A percentile compares a stretch with the other conserved stretches of the same genome.
These are phyloP conservation scores for Fomitopsis pinicola DNA, from an alignment of 1,284 basidiomycete species.

Conservation along the genomic window DNA sequence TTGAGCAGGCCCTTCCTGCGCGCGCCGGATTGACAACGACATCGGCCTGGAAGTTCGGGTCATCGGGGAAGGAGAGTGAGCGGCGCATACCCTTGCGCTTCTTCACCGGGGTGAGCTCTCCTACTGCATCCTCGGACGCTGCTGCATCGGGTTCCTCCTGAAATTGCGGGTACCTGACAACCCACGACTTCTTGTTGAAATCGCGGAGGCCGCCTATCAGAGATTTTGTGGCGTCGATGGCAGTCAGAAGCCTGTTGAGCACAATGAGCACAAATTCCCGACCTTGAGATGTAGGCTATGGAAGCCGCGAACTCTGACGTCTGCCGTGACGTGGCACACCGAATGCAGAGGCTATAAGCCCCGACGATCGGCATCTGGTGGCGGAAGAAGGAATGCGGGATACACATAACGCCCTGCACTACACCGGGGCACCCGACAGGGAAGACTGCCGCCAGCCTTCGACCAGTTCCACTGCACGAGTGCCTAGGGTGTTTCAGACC, in stretches of 20 bases:
- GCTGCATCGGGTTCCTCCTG: conserved; percentile 33
- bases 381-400: too few species aligned
- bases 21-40: conserved; percentile 54
- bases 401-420: too few species aligned
- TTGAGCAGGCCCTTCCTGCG: conserved; percentile 48
- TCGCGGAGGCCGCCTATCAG: conserved; percentile 71
- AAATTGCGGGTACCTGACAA: conserved; percentile 82
- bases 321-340: too few species aligned
- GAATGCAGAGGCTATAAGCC: too few species aligned
- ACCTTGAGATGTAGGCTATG: too few species aligned
- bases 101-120: conserved; percentile 30
- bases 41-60: conserved; percentile 63
- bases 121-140: conserved; percentile 20
- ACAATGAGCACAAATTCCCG: background rate
- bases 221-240: conserved; percentile 67
- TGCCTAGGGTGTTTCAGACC: background rate
- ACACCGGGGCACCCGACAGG: too few species aligned
- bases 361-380: too few species aligned
- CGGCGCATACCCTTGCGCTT: conserved; percentile 47
- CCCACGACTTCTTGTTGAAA: conserved; percentile 86
- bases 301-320: too few species aligned
- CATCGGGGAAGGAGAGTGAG: conserved; percentile 80
- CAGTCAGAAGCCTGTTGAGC: conserved; percentile 59
- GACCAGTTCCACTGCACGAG: background rate
- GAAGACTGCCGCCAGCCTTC: background rate